Base-by-base conservation (phyloP, 2,329 filamentous ascomycete genomes). In the Fusarium praegraminearum region DNA sequence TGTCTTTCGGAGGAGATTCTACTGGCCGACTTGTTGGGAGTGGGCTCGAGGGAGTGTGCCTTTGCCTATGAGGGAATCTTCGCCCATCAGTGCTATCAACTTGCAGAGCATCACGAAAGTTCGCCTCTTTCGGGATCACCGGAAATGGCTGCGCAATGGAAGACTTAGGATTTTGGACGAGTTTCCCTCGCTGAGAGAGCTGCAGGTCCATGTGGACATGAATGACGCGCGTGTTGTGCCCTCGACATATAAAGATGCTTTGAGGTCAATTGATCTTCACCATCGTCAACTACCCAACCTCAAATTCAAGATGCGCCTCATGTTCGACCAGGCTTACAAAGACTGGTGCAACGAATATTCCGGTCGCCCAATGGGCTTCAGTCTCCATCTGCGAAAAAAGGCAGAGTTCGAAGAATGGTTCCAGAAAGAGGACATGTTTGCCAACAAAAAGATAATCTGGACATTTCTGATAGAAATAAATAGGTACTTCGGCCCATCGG, bases 331-430 rank as follows among this genome's bases (percentile, higher is more conserved):
- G 16, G 41, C 33, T 5, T 51, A 62, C 18, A 7, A 18, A 3
- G 26, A 32, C 22, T 71, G 68, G 68, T 40, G 46, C 10, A 32
- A 43, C 2, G 41, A 59, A 2, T 57, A 45, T 11, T 12, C 12
- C 12, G 8, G 1, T 1, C 18, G 22, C 5, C 30, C 15, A 1
- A 36, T 58, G n/a, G 56, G 54, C 7, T 71, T 66, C 5, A 57
- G 60, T 30, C 12, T 62, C 11, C 65, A 71, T 3, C n/a, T 53
- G 2, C 41, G 22, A 16, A 66, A 62, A 33, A 71, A 69, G 16
- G 10, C 26, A 0, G 45, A 49, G 13, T 13, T 66, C 11, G 56
- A 69, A 41, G 7, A 32, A n/a, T 60, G 69, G 68, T 33, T 70
- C 1, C 15, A 12, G 8, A 22, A 16, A 7, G 51, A 63, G 22